Evolutionary conservation across 331 rosid genomes (phyloP), one percentile per base, ranked within the genome.

Genomic region (Stylosanthes scabra): DNA sequence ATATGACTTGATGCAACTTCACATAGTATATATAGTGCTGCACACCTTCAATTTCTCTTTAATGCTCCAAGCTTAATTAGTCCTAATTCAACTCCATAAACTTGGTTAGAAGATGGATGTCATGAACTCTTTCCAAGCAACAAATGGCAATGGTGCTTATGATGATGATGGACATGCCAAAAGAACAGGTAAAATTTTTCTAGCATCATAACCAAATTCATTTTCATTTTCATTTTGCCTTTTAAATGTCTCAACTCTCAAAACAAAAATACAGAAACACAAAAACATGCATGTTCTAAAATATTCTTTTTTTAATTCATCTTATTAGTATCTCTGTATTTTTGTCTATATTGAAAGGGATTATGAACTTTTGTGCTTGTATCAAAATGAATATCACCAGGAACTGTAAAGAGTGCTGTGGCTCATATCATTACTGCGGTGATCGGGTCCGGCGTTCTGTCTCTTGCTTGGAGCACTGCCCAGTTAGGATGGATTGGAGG

Each of bases 391-490:
- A 31, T 2, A 31, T 3, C 66, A 45, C 63, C 84, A 83, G 87
- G 87, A 58, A 91, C 83, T 63, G 42, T 88, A 27, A 65, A 50
- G 82, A 83, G 77, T 75, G 84, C 82, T 14, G 83, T 87, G 55
- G 95, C 97, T 66, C 97, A 91, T 74, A 91, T 91, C 71, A 85
- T 88, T 0, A 87, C 95, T 5, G 97, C 92, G 31, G 92, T 88
- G 52, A 89, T 91, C 71, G 97, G 97, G 47, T 55, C 95, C 45
- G 92, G 95, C 13, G 91, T 91, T 68, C 75, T 91, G 41, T 88
- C 90, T 60, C 80, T 91, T 67, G 92, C 90, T 40, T 91, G 97
- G 97, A 85, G 92, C 41, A 86, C 88, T 71, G 34, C 97, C 1
- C 86, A 82, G 11, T 66, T 88, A 70, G 97, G 97, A 74, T 91